Evolutionary conservation across 2,329 filamentous ascomycete genomes (phyloP), one percentile per base, ranked within the genome.

Genomic region (Penicillium glabrum): DNA sequence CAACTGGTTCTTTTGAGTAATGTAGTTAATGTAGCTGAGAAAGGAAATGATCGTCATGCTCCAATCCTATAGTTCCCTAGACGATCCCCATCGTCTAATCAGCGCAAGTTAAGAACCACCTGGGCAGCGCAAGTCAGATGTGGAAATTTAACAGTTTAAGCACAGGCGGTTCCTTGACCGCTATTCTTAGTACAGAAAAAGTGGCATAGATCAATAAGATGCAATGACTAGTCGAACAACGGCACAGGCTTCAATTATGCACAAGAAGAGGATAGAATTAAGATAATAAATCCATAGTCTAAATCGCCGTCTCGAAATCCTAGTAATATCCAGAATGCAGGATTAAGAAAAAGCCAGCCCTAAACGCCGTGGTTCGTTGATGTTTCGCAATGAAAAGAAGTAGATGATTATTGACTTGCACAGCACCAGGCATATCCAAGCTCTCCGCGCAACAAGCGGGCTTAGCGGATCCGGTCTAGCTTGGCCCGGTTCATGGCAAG

Each of bases 401-500:
- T 48, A 49, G 33, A 59, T 57, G 49, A 61, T 60, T 53, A 65
- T 43, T 27, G 56, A 65, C 56, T 56, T 56, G 55, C 61, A 68
- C 65, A 64, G 70, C 69, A 65, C 69, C 69, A 61, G 69, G 68
- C 68, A 62, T 67, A 64, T 64, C 53, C 57, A 46, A 64, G 54
- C 58, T 59, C 63, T 47, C 58, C 53, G 46, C 37, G 46, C 21
- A 51, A 9, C 10, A 39, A 21, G 41, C 11, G 9, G n/a, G 19
- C 44, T 59, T 72, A 77, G 61, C 64, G 74, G 58, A 78, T 78
- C 37, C 87, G 82, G 67, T 89, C 86, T 72, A 92, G 72, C 65
- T 86, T 83, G 67, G 88, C 86, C 62, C 89, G 82, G 79, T 93
- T 93, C 83, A 91, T 86, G 57, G 86, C 86, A 67, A 93, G 90